Percentiles rank a stretch among this genome's conserved stretches.
phyloP scores from a whole-genome alignment of 1,139 yeast species.

The Spathaspora sp. region DNA sequence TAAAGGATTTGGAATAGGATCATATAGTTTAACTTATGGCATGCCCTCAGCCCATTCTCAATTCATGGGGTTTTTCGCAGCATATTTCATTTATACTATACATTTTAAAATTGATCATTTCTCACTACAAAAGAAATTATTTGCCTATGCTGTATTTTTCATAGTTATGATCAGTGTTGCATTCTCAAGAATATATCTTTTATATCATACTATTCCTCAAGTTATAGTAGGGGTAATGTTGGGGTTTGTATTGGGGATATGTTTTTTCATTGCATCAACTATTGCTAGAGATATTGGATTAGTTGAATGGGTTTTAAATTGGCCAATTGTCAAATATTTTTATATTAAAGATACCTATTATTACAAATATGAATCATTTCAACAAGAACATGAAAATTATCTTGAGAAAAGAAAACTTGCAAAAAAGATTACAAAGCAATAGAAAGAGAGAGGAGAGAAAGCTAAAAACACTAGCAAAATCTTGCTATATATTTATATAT shows the following conservation, averaged over 20 bases:
- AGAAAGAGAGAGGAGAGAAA: not conserved
- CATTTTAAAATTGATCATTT: slow-evolving; percentile 28
- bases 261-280: slow-evolving; percentile 55
- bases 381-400: slow-evolving; percentile 32
- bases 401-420: slow-evolving; percentile 3
- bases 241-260: slow-evolving; percentile 60
- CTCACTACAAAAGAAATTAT: slow-evolving; percentile 19
- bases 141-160: slow-evolving; percentile 23
- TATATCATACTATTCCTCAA: slow-evolving; percentile 74
- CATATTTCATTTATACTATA: slow-evolving; percentile 54
- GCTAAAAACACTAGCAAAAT: not conserved
- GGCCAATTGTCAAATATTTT: slow-evolving; percentile 46
- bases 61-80: slow-evolving; percentile 83
- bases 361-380: slow-evolving; percentile 39
- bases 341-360: slow-evolving; percentile 60
- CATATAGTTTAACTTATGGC: slow-evolving; percentile 68
- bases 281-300: slow-evolving; percentile 59
- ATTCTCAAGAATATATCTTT: slow-evolving; percentile 72
- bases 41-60: slow-evolving; percentile 98
- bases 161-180: slow-evolving; percentile 52
- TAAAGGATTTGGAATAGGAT: slow-evolving; percentile 47
- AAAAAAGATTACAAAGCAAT: slow-evolving; percentile 1
- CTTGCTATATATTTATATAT: slow-evolving; percentile 5
- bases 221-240: slow-evolving; percentile 69
- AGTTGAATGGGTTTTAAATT: slow-evolving; percentile 55